phyloP scores from a whole-genome alignment of 2,329 filamentous ascomycete species.

The Cercospora berteroae region DNA sequence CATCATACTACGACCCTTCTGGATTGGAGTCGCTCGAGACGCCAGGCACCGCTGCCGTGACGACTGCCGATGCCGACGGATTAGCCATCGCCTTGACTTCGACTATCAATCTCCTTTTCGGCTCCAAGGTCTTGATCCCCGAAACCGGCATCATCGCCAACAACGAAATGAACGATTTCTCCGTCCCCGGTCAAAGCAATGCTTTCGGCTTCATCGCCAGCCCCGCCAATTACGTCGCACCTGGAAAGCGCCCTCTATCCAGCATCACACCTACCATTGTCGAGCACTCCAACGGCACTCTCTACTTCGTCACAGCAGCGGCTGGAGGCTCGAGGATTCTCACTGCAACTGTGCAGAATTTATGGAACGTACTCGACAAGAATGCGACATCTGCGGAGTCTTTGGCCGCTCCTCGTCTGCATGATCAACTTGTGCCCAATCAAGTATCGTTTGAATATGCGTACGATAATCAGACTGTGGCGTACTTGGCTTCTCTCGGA shows the following conservation, averaged over 20 bases:
- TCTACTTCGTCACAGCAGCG: slow-evolving; percentile 70
- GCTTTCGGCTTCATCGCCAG: slow-evolving; percentile 82
- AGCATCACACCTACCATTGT: slow-evolving; percentile 79
- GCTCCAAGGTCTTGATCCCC: slow-evolving; percentile 73
- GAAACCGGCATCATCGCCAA: slow-evolving; percentile 77
- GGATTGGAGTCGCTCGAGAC: slow-evolving; percentile 66
- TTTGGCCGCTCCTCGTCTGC: slow-evolving; percentile 65
- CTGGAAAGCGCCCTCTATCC: slow-evolving; percentile 77
- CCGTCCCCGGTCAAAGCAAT: slow-evolving; percentile 73
- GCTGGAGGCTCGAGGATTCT: slow-evolving; percentile 82
- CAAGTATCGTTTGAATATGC: slow-evolving; percentile 63
- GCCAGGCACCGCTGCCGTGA: slow-evolving; percentile 71
- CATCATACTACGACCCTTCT: slow-evolving; percentile 70
- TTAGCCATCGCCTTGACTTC: slow-evolving; percentile 80
- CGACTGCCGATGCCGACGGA: slow-evolving; percentile 68
- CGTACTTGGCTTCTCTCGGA: slow-evolving; percentile 61
- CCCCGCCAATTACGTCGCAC: slow-evolving; percentile 75
- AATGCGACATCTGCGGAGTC: slow-evolving; percentile 60
- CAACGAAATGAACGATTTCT: slow-evolving; percentile 69
- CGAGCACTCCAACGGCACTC: slow-evolving; percentile 61
- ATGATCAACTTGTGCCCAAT: slow-evolving; percentile 80
- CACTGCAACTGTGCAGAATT: slow-evolving; percentile 70
- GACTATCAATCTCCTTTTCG: slow-evolving; percentile 85
- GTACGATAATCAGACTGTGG: slow-evolving; percentile 65
- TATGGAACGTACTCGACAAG: slow-evolving; percentile 71